phyloP scores from a whole-genome alignment of 129 eudicot genomes.

The Ambrosia artemisiifolia region DNA sequence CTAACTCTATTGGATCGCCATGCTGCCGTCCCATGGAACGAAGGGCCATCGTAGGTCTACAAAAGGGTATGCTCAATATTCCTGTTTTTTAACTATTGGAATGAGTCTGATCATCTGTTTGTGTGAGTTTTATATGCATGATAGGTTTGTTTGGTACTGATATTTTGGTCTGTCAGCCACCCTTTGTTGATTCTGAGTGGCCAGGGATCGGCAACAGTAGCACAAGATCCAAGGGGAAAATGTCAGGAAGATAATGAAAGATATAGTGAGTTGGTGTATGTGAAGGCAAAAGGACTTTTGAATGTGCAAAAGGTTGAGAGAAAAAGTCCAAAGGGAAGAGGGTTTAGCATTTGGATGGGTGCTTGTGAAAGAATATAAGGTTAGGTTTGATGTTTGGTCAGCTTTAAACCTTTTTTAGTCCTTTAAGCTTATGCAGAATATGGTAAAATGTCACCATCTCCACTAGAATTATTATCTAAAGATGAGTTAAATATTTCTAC shows the following conservation, averaged over 20 bases:
- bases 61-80: neutral
- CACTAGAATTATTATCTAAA: neutral
- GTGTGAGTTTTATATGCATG: conserved; percentile 29
- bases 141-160: conserved; percentile 12
- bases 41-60: conserved; percentile 25
- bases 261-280: conserved; percentile 17
- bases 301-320: no score
- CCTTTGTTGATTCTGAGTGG: conserved; percentile 31
- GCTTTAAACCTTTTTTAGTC: conserved; percentile 19
- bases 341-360: conserved; percentile 45
- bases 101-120: conserved; percentile 14
- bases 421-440: conserved; percentile 8
- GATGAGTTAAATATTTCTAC: neutral
- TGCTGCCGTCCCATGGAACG: conserved; percentile 37
- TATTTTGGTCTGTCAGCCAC: conserved; percentile 28
- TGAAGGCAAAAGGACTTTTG: no score
- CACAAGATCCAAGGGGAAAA: conserved; percentile 43
- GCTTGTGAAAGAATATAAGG: conserved; percentile 40
- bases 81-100: conserved; percentile 4
- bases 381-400: conserved; percentile 32
- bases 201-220: conserved; percentile 34
- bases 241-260: conserved; percentile 25
- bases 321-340: conserved; percentile 31
- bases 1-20: conserved; percentile 32
- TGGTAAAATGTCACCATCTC: conserved; percentile 26